Evolutionary conservation across 83 land plant genomes (phyloP).

Genomic region (Picea mariana): DNA sequence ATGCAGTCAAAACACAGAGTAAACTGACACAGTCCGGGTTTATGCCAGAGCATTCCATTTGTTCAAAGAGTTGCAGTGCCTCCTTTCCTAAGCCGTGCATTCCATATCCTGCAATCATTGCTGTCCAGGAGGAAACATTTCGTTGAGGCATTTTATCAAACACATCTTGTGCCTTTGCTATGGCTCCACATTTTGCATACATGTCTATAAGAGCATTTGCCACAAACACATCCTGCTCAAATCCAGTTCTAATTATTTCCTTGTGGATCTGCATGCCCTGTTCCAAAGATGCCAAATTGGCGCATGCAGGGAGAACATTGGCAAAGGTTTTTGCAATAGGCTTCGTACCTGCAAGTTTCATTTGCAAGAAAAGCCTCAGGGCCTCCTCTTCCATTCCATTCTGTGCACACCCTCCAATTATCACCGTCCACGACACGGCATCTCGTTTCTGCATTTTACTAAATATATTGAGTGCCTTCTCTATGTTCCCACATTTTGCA

Average conservation of each 20-base stretch:
- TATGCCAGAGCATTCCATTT: conserved; percentile 13
- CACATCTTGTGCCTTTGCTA: conserved; percentile 15
- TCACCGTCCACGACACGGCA: conserved; percentile 15
- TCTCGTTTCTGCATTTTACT: not conserved
- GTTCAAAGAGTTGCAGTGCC: conserved; percentile 21
- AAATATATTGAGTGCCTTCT: not conserved
- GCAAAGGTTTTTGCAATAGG: conserved; percentile 22
- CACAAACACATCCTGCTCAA: conserved; percentile 1
- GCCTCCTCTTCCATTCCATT: conserved; percentile 23
- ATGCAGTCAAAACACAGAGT: conserved; percentile 28
- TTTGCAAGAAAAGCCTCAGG: conserved; percentile 7
- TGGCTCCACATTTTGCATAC: conserved; percentile 34
- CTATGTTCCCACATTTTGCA: conserved; percentile 6
- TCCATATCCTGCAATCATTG: conserved; percentile 22
- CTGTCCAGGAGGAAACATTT: conserved; percentile 31
- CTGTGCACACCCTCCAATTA: conserved; percentile 32
- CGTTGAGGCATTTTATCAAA: conserved; percentile 22
- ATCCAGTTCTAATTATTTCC: conserved; percentile 20
- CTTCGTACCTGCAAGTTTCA: conserved; percentile 16
- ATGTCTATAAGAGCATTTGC: conserved; percentile 26
- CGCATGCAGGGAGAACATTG: conserved; percentile 15
- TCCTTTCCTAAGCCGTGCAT: conserved; percentile 5
- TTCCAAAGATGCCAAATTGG: conserved; percentile 22
- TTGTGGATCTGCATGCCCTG: conserved; percentile 32
- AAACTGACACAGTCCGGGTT: conserved; percentile 27